Evolutionary conservation across 2,329 filamentous ascomycete genomes (phyloP), one percentile per base, ranked within the genome.

Genomic region (Ramichloridium luteum): DNA sequence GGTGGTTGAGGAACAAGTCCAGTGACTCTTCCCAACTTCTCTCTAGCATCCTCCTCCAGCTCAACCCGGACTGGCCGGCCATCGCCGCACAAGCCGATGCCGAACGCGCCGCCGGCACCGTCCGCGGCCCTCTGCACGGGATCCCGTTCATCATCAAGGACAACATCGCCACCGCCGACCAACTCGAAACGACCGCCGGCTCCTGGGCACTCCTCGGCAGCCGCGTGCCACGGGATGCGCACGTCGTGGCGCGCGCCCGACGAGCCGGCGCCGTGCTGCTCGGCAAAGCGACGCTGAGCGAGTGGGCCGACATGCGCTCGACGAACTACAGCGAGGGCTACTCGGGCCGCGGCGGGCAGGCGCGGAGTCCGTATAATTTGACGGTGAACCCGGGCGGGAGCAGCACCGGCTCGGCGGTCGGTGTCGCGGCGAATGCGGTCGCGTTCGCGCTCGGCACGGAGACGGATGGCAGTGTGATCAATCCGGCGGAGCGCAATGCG

Each of bases 271-370:
- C 76, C 2, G 57, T 84, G 0, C 59, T 86, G 4, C 59, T 86
- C 31, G 80, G 80, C 23, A 80, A 85, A 52, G 71, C 78, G 1
- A 72, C 70, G 1, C 55, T 85, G 32, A 76, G 69, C 39, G 80
- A 86, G 51, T 85, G 79, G 78, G 79, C 80, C 0, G 71, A 75
- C 37, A 80, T 81, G 74, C 65, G 78, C 20, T 70, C 64, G 40
- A 77, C 65, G 44, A 67, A 72, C 45, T 78, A 80, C 50, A 77
- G 72, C 0, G 74, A 79, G 50, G 78, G 77, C 2, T 82, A 74
- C 48, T 76, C 70, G 25, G 67, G 59, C 3, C 62, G 75, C 5
- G 75, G 75, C 13, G 77, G 75, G 0, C 77, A 82, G 53, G 64
- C 63, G 28, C 61, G 74, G 28, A 75, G 65, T 44, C 64, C 79